Evolutionary conservation across 192 early-diverging fungal species (phyloP).

Genomic region (Coemansia sp.): DNA sequence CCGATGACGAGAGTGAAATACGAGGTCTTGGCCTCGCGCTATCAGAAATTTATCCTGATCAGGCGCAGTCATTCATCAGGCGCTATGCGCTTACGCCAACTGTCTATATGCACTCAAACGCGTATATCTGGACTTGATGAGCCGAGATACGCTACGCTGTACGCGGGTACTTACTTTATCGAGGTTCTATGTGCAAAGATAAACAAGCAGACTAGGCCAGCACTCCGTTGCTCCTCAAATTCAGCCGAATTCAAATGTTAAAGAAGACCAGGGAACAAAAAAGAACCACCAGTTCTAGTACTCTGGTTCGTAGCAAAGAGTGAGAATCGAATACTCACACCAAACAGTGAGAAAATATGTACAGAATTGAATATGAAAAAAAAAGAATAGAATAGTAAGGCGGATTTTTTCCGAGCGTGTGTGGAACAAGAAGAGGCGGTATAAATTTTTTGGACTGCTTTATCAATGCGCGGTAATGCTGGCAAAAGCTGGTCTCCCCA

Average conservation of each 20-base stretch:
- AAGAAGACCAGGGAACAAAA: neutral
- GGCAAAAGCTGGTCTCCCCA: neutral
- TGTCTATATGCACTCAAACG: too few species aligned
- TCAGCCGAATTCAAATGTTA: neutral
- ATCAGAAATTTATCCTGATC: slow-evolving; percentile 11
- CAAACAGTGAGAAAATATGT: neutral
- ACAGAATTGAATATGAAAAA: neutral
- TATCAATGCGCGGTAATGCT: neutral
- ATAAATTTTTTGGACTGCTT: neutral
- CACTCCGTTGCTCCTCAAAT: neutral
- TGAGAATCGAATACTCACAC: neutral
- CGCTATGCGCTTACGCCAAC: neutral
- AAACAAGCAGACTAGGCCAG: too few species aligned
- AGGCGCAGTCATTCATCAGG: slow-evolving; percentile 6
- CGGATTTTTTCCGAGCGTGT: neutral
- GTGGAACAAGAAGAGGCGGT: neutral
- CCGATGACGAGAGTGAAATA: slow-evolving; percentile 2
- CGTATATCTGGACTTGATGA: too few species aligned
- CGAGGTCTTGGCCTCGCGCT: neutral
- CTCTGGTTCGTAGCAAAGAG: neutral
- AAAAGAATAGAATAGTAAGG: neutral
- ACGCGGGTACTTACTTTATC: too few species aligned
- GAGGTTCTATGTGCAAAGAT: too few species aligned
- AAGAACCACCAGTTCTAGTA: neutral
- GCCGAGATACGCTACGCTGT: too few species aligned